Percentiles rank a stretch among this genome's conserved stretches.
These are phyloP conservation scores for Pseudomicrostroma phylloplanum DNA, from an alignment of 1,284 basidiomycete species.

Conservation along the genomic window DNA sequence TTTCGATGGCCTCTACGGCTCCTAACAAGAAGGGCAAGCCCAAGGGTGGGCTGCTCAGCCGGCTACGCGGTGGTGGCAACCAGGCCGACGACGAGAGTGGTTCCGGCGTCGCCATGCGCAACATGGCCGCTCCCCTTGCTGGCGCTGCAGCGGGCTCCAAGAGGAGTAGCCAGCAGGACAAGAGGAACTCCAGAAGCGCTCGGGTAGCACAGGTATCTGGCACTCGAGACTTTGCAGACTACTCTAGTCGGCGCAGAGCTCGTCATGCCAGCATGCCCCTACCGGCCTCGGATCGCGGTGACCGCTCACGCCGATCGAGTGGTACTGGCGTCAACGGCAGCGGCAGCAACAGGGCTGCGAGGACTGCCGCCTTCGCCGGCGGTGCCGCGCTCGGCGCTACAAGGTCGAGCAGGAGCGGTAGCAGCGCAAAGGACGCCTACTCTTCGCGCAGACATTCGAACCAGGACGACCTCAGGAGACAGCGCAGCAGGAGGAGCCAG, in stretches of 20 bases:
- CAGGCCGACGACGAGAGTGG: neutral
- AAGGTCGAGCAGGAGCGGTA: neutral
- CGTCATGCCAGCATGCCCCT: neutral
- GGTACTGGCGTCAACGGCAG: neutral
- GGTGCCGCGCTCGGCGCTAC: neutral
- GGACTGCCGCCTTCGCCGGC: neutral
- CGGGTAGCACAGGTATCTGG: neutral
- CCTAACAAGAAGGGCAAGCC: slow-evolving; percentile 1
- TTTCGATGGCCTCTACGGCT: too few species aligned
- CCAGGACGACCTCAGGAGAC: neutral
- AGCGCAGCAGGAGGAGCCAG: neutral
- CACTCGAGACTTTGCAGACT: neutral
- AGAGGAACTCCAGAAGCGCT: neutral
- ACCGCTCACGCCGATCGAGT: neutral
- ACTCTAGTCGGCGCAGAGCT: neutral
- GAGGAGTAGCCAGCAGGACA: neutral
- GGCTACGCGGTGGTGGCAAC: neutral
- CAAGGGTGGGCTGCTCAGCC: neutral
- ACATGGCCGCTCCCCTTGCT: too few species aligned
- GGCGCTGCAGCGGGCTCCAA: neutral
- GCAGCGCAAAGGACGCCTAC: neutral
- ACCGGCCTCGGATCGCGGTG: neutral
- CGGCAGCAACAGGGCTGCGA: neutral
- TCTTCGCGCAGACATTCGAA: neutral
- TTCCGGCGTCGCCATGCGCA: neutral